Evolutionary conservation across 1,284 basidiomycete species (phyloP).

Genomic region (Melanopsichium pennsylvanicum): DNA sequence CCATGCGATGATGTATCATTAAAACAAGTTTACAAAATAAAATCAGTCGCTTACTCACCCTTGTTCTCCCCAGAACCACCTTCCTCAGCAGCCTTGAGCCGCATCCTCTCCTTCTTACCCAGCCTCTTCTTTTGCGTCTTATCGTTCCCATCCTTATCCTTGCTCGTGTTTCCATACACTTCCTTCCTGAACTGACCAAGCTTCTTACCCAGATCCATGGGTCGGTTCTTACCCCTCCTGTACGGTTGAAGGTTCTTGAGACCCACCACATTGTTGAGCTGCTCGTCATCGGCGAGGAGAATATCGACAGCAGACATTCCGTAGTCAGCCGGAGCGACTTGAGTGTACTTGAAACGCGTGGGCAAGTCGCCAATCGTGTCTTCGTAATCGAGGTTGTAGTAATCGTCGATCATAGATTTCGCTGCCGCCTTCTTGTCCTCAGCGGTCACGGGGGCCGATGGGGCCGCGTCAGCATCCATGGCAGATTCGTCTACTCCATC

Average conservation of each 20-base stretch:
- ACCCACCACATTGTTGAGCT: constrained; percentile 88
- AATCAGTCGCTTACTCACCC: not conserved
- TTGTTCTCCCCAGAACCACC: constrained; percentile 1
- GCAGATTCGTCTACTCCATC: constrained; percentile 60
- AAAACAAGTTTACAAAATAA: not conserved
- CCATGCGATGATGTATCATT: not conserved
- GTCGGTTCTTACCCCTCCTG: constrained; percentile 72
- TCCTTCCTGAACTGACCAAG: constrained; percentile 78
- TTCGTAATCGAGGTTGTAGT: constrained; percentile 91
- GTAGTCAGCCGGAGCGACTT: constrained; percentile 75
- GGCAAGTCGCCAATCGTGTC: constrained; percentile 90
- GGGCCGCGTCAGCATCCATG: constrained; percentile 41
- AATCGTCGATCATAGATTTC: constrained; percentile 86
- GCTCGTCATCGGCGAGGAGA: constrained; percentile 87
- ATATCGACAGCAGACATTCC: constrained; percentile 86
- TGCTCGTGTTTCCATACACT: constrained; percentile 43
- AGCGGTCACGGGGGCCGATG: constrained; percentile 1
- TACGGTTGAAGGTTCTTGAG: constrained; percentile 92
- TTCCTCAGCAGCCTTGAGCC: constrained; percentile 37
- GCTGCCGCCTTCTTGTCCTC: constrained; percentile 68
- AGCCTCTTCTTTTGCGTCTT: constrained; percentile 67
- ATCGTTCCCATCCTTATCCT: constrained; percentile 38
- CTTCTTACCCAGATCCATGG: constrained; percentile 72
- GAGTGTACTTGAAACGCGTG: constrained; percentile 91
- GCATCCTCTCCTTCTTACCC: constrained; percentile 55